phyloP scores from a whole-genome alignment of 179 eudicot genomes.

The Pouteria campechiana region DNA sequence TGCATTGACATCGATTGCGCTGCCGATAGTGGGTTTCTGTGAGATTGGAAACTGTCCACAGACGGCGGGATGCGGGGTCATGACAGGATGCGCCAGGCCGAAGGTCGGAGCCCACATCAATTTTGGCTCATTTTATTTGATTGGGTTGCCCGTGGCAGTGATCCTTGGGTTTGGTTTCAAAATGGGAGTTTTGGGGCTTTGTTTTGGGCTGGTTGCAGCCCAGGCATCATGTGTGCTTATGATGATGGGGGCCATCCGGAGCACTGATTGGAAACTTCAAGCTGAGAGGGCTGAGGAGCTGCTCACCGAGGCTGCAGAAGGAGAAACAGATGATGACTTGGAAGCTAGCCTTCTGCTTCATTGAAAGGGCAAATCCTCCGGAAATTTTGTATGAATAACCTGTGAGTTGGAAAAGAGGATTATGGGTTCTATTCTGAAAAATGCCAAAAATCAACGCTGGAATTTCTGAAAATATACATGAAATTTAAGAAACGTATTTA shows the following conservation, averaged over 20 bases:
- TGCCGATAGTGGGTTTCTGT: conserved; percentile 66
- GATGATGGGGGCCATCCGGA: conserved; percentile 47
- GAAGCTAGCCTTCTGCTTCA: conserved; percentile 35
- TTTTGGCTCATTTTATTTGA: conserved; percentile 55
- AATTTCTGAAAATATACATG: too few species aligned
- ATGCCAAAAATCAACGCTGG: too few species aligned
- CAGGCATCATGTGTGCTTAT: conserved; percentile 47
- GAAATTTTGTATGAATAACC: too few species aligned
- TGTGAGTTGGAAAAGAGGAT: too few species aligned
- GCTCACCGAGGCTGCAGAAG: conserved; percentile 36
- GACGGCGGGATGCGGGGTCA: conserved; percentile 69
- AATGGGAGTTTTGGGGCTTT: conserved; percentile 56
- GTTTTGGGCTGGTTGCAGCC: conserved; percentile 67
- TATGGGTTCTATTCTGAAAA: too few species aligned
- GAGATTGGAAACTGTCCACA: conserved; percentile 84
- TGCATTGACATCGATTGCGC: conserved; percentile 27
- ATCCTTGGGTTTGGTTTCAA: conserved; percentile 37
- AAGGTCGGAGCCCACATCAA: conserved; percentile 55
- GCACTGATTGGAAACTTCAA: conserved; percentile 66
- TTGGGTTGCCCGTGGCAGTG: conserved; percentile 63
- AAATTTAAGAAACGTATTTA: too few species aligned
- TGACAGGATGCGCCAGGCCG: conserved; percentile 76
- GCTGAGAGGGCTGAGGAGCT: conserved; percentile 65
- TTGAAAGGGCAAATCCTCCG: too few species aligned
- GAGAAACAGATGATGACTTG: conserved; percentile 31